Evolutionary conservation across 768 basidiomycete genomes (phyloP).

Genomic region (Leccinum sublutescens): DNA sequence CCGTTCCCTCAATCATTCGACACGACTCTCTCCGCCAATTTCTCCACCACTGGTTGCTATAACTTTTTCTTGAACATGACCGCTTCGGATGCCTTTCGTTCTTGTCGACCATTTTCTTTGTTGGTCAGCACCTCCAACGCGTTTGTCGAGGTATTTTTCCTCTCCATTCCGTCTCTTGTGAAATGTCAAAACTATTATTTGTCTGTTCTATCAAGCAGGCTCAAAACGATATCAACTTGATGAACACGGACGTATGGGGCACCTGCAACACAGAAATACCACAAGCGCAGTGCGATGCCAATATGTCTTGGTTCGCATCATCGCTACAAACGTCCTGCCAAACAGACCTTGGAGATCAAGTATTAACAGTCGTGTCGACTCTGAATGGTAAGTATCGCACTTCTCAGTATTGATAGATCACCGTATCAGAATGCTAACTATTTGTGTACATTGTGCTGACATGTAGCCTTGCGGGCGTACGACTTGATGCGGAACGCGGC

Average conservation of each 20-base stretch:
- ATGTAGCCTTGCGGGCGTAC: constrained; percentile 60
- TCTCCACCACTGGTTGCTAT: constrained; percentile 61
- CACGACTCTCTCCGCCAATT: constrained; percentile 58
- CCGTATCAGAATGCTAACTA: not conserved
- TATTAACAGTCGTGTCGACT: constrained; percentile 51
- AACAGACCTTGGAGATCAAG: constrained; percentile 51
- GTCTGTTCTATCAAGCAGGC: constrained; percentile 44
- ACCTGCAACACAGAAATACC: constrained; percentile 65
- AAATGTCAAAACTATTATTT: constrained; percentile 1
- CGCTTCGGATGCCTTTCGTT: constrained; percentile 51
- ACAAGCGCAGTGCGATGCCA: constrained; percentile 53
- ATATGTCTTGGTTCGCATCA: constrained; percentile 65
- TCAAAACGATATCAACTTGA: constrained; percentile 55
- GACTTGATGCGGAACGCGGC: constrained; percentile 56
- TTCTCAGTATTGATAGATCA: not conserved
- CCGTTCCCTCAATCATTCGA: constrained; percentile 82
- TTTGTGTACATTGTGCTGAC: not conserved
- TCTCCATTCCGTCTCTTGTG: not conserved
- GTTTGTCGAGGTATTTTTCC: constrained; percentile 51
- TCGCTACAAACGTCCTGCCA: constrained; percentile 50
- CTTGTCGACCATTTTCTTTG: constrained; percentile 75
- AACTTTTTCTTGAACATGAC: constrained; percentile 80
- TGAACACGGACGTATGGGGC: constrained; percentile 75
- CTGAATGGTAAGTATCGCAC: constrained; percentile 47
- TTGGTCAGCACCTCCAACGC: constrained; percentile 52